These are phyloP conservation scores for Phlyctochytrium arcticum DNA, from an alignment of 192 early-diverging fungal species.

Conservation along the genomic window DNA sequence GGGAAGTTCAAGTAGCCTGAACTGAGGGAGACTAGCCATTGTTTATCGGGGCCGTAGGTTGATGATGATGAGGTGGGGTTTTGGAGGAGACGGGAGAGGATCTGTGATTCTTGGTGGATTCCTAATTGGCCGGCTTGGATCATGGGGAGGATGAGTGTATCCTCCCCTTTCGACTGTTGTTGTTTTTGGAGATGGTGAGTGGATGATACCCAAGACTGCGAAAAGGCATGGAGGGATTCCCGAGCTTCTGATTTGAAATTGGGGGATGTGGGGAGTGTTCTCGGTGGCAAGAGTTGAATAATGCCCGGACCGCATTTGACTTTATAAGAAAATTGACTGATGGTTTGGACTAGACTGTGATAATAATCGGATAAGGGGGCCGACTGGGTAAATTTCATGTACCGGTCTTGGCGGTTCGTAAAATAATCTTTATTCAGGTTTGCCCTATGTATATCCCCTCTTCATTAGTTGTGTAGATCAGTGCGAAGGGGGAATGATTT, in stretches of 20 bases:
- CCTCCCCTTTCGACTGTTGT: neutral
- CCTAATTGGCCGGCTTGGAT: slow-evolving; percentile 84
- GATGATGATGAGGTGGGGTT: too few relatives aligned
- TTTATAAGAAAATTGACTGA: slow-evolving; percentile 48
- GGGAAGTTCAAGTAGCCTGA: slow-evolving; percentile 97
- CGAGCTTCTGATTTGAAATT: neutral
- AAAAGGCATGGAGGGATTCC: neutral
- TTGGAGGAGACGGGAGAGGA: slow-evolving; percentile 59
- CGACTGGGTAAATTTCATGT: slow-evolving; percentile 63
- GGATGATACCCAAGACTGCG: neutral
- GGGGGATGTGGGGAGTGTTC: neutral
- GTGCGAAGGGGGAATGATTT: too few relatives aligned
- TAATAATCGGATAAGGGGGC: slow-evolving; percentile 66
- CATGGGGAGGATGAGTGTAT: slow-evolving; percentile 62
- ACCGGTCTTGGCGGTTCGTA: slow-evolving; percentile 92
- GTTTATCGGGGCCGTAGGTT: slow-evolving; percentile 26
- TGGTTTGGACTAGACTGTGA: slow-evolving; percentile 55
- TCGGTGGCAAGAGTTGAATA: neutral
- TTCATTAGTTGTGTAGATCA: too few relatives aligned
- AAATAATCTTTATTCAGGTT: slow-evolving; percentile 95
- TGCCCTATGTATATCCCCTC: slow-evolving; percentile 55
- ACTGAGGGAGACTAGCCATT: slow-evolving; percentile 66
- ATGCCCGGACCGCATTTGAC: neutral
- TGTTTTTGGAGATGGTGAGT: neutral
- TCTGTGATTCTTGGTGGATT: slow-evolving; percentile 72